Evolutionary conservation across 148 eudicot species (phyloP), one percentile per base, ranked within the genome.

Genomic region (Pharnaceum exiguum): DNA sequence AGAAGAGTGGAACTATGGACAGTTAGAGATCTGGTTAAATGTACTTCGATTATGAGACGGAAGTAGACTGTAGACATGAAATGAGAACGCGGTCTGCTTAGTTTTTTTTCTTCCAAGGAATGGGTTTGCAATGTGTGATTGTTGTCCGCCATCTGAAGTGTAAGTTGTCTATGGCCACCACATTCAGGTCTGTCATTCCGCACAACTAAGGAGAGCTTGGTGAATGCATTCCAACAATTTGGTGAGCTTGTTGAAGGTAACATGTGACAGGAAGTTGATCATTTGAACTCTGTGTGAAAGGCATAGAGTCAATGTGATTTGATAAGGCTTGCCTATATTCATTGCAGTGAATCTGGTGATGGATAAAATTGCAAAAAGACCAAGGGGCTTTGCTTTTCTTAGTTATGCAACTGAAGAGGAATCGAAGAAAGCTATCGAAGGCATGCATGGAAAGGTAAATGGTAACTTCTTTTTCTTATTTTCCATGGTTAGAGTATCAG

Each of bases 361-460:
- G 93, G 93, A 89, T 67, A 85, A 56, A 58, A 66, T 85, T 58
- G 93, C 96, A 3, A 85, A 89, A 21, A 77, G 96, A 77, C 82
- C 93, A 31, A 76, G 88, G 59, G 96, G 96, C n/a, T 88, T 84
- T 72, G 96, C 96, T 44, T 88, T 88, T 61, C 65, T 88, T 27
- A 71, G 76, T 16, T 88, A 88, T 75, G 76, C 86, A 52, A 75
- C 89, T 15, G 86, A 82, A 61, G 93, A 85, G 61, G 91, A 82
- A 55, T 78, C 96, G 46, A 72, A 61, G 72, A 85, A 71, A 62
- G 96, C 96, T 42, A 82, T 88, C 26, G 82, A 82, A 56, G 93
- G 86, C 51, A 88, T 88, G 96, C 93, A 88, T 69, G 96, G 96
- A 48, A 88, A 88, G 96, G 96, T 88, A 71, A 37, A 47, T 55